Base-by-base conservation (phyloP, 2,329 filamentous ascomycete genomes). In the Ceratocystis diversiconidia region DNA sequence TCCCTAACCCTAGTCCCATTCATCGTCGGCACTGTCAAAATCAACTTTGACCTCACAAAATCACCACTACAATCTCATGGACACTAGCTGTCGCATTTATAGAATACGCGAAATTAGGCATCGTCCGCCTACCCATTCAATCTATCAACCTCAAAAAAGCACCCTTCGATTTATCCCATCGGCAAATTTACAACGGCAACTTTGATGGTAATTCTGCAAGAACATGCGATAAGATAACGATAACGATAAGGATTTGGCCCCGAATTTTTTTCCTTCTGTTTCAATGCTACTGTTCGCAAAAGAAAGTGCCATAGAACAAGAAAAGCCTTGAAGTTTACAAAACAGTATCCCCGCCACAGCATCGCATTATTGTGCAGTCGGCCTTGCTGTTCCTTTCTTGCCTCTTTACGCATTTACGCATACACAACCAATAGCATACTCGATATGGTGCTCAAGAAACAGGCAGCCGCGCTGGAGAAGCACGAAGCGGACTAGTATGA, bases 381-480 rank as follows among this genome's bases (percentile, higher is more conserved):
- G 63, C 1, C n/a, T 28, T 7, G 30, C 4, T 28, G 30, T 48
- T 55, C 41, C 50, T 61, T 60, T 63, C 55, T 61, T 52, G 32
- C 15, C 30, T 41, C 6, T 62, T 41, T 62, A 25, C 12, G 10
- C 30, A 19, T 50, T 25, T 62, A 25, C 12, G 10, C 30, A 19
- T 50, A 32, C 22, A 60, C 44, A 25, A 36, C 22, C 43, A 43
- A 6, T 17, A 32, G 6, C 8, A 32, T 30, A 7, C 5, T 63
- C 63, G 75, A 68, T 57, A 94, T 90, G 85, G 89, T 85, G 57
- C 62, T 67, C 68, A 96, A 96, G 78, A 83, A 91, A 75, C 95
- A 94, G 78, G 83, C 96, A 67, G 90, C 89, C 65, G 92, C 92
- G 68, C 85, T 96, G 75, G 92, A 96, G 78, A 96, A 96, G 82